These are phyloP conservation scores for Apophysomyces elegans DNA, from an alignment of 371 early-diverging fungal genomes.

Conservation along the genomic window DNA sequence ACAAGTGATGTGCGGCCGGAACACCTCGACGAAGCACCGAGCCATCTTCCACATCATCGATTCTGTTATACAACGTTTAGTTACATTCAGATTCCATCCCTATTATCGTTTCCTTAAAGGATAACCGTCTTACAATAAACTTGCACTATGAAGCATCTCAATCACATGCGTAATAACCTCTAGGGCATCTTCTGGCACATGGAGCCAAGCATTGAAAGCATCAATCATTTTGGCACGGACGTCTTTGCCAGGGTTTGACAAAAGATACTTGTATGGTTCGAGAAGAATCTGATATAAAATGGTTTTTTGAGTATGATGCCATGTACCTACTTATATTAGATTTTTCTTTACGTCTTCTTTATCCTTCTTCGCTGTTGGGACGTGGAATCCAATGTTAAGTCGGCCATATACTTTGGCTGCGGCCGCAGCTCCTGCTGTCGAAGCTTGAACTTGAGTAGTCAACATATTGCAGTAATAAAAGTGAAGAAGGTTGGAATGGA, in stretches of 20 bases:
- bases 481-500: background rate
- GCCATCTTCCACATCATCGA: slow-evolving; percentile 97
- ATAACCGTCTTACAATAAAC: slow-evolving; percentile 71
- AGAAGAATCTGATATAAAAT: slow-evolving; percentile 57
- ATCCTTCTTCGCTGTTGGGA: background rate
- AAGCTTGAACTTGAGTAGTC: slow-evolving; percentile 8
- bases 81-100: too few relatives aligned
- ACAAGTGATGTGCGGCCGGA: slow-evolving; percentile 96
- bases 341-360: slow-evolving; percentile 1
- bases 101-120: background rate
- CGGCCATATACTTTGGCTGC: slow-evolving; percentile 3
- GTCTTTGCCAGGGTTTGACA: slow-evolving; percentile 86
- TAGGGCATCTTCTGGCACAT: slow-evolving; percentile 72
- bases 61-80: slow-evolving; percentile 40
- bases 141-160: slow-evolving; percentile 94
- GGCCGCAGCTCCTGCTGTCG: background rate
- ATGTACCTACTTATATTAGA: background rate
- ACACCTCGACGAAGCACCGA: slow-evolving; percentile 88
- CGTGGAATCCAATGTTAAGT: background rate
- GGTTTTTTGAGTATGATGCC: background rate
- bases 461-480: background rate
- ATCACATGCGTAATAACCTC: slow-evolving; percentile 78
- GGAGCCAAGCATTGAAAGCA: slow-evolving; percentile 90
- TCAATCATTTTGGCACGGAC: slow-evolving; percentile 86
- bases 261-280: slow-evolving; percentile 84